These are phyloP conservation scores for Canariomyces notabilis DNA, from an alignment of 2,329 filamentous ascomycete species.

Conservation along the genomic window DNA sequence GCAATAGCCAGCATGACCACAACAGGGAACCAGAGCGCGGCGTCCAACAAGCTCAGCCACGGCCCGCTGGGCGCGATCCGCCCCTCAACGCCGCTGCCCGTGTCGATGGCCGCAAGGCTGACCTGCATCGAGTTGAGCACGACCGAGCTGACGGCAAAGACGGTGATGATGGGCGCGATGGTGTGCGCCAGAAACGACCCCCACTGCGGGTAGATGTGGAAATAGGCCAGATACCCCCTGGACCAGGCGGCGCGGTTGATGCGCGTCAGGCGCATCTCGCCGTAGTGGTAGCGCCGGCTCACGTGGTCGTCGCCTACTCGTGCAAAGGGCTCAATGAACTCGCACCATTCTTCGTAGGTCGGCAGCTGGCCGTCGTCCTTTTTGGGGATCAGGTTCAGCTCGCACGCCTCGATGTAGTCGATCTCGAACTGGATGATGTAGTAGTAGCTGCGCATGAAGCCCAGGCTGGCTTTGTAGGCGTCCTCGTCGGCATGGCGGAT, in stretches of 20 bases:
- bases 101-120: conserved; percentile 19
- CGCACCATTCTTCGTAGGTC: conserved; percentile 29
- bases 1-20: conserved; percentile 22
- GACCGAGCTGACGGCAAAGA: conserved; percentile 27
- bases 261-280: conserved; percentile 35
- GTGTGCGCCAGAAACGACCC: conserved; percentile 25
- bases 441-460: conserved; percentile 34
- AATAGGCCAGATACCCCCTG: conserved; percentile 23
- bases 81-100: conserved; percentile 1
- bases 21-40: conserved; percentile 25
- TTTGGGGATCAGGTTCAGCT: conserved; percentile 27
- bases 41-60: conserved; percentile 23
- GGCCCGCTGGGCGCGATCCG: background rate
- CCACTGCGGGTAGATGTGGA: conserved; percentile 28
- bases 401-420: conserved; percentile 32
- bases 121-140: conserved; percentile 30
- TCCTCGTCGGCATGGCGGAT: conserved; percentile 20
- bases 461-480: conserved; percentile 27
- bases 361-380: conserved; percentile 18
- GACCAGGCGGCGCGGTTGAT: conserved; percentile 29
- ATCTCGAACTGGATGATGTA: conserved; percentile 32
- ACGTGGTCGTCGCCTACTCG: conserved; percentile 27
- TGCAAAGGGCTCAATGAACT: conserved; percentile 28
- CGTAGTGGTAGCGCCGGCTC: conserved; percentile 32
- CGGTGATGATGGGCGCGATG: conserved; percentile 26